These are phyloP conservation scores for Colletotrichum eleusines DNA, from an alignment of 2,329 filamentous ascomycete genomes.

Conservation along the genomic window DNA sequence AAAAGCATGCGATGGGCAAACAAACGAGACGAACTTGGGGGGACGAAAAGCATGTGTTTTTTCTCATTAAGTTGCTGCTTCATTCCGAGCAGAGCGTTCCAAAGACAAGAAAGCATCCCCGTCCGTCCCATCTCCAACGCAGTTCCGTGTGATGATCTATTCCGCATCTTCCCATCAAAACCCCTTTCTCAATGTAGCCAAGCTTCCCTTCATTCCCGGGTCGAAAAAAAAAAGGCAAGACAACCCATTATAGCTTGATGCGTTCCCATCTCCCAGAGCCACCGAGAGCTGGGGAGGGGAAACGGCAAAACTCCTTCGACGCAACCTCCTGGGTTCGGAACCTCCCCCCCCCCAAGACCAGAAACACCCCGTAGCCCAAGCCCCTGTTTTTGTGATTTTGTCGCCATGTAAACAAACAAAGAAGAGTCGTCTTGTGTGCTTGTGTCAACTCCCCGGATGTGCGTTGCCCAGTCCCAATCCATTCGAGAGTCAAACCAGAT, in stretches of 20 bases:
- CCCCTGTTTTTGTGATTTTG: conserved; percentile 41
- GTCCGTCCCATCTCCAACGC: conserved; percentile 23
- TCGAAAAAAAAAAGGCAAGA: conserved; percentile 28
- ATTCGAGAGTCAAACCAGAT: conserved; percentile 41
- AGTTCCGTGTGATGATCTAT: conserved; percentile 32
- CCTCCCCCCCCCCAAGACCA: conserved; percentile 12
- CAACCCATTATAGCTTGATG: conserved; percentile 26
- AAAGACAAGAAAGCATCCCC: conserved; percentile 18
- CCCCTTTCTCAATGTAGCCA: conserved; percentile 33
- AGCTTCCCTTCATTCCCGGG: conserved; percentile 32
- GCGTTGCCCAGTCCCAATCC: conserved; percentile 38
- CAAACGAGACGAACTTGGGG: conserved; percentile 11
- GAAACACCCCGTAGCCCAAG: conserved; percentile 36
- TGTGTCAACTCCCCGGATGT: conserved; percentile 39
- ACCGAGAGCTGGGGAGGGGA: conserved; percentile 1
- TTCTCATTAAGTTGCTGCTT: conserved; percentile 35
- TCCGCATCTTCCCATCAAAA: conserved; percentile 18
- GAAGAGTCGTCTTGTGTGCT: conserved; percentile 32
- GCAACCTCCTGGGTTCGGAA: too few species aligned
- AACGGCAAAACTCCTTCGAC: conserved; percentile 32
- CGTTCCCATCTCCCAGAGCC: conserved; percentile 3
- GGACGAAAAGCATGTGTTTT: conserved; percentile 24
- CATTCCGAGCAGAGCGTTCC: conserved; percentile 29
- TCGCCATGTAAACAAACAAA: conserved; percentile 34
- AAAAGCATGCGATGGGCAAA: neutral